Conservation (phyloP, 2,329 filamentous ascomycete genomes). For the Chalaropsis thielavioides region DNA sequence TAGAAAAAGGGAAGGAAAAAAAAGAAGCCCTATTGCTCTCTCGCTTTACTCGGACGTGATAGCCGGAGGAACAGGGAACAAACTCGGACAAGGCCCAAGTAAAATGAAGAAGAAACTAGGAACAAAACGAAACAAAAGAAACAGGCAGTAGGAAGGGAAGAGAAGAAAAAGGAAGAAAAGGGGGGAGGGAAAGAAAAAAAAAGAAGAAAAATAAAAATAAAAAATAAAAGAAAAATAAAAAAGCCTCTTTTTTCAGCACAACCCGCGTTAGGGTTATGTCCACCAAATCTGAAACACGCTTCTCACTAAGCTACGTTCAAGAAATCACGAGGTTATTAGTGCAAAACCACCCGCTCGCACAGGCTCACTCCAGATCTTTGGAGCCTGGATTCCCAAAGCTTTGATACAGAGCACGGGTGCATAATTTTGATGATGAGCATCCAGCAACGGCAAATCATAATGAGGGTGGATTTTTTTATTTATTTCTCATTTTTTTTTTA, state of each 20-base stretch:
- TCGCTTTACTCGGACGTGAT: not conserved
- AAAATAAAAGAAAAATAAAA: not conserved
- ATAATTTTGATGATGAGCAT: not conserved
- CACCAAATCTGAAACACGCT: not conserved
- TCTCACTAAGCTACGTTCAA: not conserved
- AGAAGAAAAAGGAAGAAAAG: not conserved
- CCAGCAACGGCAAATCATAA: not conserved
- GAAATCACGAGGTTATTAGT: not conserved
- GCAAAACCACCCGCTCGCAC: not conserved
- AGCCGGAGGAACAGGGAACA: not conserved
- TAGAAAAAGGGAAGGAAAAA: not conserved
- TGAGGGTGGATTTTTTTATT: not conserved
- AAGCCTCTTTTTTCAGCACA: not conserved
- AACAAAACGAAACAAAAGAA: not conserved
- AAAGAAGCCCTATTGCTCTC: not conserved
- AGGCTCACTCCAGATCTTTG: not conserved
- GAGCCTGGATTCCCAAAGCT: not conserved
- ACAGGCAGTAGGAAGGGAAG: not conserved
- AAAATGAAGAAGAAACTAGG: not conserved
- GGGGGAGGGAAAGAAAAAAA: not conserved
- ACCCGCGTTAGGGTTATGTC: not conserved
- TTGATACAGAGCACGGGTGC: not conserved
- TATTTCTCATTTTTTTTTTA: too few relatives aligned
- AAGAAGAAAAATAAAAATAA: not conserved
- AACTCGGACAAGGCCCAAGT: not conserved